Conservation (phyloP, 768 basidiomycete genomes). For the Solioccasus polychromus region DNA sequence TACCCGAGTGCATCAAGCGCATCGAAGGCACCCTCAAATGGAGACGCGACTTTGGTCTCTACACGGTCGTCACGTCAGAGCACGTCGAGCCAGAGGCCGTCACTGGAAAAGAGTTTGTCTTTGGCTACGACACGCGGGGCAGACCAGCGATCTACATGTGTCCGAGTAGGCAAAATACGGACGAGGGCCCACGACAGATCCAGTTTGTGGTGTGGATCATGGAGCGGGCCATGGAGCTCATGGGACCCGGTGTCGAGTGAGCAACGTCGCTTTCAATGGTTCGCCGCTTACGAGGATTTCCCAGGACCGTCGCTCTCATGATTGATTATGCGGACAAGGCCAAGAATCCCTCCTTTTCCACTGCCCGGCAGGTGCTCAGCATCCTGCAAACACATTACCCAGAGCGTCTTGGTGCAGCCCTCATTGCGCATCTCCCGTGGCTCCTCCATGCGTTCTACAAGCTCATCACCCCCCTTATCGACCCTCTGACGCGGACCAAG, state of each 20-base stretch:
- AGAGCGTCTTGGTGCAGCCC: conserved; percentile 73
- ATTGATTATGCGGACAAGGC: conserved; percentile 75
- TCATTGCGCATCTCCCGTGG: conserved; percentile 82
- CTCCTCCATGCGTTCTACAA: conserved; percentile 73
- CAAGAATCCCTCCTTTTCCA: conserved; percentile 49
- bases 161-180: conserved; percentile 75
- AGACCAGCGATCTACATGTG: conserved; percentile 70
- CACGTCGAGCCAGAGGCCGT: conserved; percentile 75
- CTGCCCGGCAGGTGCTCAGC: conserved; percentile 43
- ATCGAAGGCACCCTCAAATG: conserved; percentile 73
- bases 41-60: conserved; percentile 76
- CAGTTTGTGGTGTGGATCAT: conserved; percentile 74
- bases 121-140: conserved; percentile 68
- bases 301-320: conserved; percentile 65
- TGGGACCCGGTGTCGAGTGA: conserved; percentile 81
- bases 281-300: neutral
- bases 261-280: conserved; percentile 18
- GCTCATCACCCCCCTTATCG: conserved; percentile 76
- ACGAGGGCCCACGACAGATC: conserved; percentile 63
- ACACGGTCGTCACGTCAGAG: conserved; percentile 56
- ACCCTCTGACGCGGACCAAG: conserved; percentile 75
- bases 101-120: conserved; percentile 79
- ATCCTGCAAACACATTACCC: conserved; percentile 84
- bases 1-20: conserved; percentile 54
- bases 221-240: conserved; percentile 73